phyloP scores from a whole-genome alignment of 2,329 filamentous ascomycete species.

The Colletotrichum cereale region DNA sequence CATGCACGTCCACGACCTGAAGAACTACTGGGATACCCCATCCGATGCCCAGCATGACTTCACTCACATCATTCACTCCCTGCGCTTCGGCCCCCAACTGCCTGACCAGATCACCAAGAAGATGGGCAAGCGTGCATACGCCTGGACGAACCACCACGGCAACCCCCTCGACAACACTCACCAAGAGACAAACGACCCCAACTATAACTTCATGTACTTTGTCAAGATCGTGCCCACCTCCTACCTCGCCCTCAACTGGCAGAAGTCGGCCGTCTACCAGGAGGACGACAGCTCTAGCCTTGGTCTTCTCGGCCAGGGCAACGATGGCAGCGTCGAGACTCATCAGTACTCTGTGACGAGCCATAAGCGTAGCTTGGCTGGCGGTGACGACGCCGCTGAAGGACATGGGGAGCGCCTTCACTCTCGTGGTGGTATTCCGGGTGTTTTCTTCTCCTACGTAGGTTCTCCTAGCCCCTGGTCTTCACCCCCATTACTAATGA shows the following conservation, averaged over 20 bases:
- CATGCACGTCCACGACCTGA: conserved; percentile 97
- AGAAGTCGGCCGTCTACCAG: conserved; percentile 64
- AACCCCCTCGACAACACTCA: conserved; percentile 88
- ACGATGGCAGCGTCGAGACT: conserved; percentile 89
- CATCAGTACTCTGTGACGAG: conserved; percentile 99
- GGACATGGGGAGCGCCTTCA: conserved; percentile 94
- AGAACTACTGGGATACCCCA: conserved; percentile 88
- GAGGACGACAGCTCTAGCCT: conserved; percentile 70
- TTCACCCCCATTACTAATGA: conserved; percentile 42
- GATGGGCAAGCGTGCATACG: conserved; percentile 62
- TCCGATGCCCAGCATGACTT: conserved; percentile 84
- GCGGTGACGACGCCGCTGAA: conserved; percentile 86
- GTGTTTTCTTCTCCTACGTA: conserved; percentile 98
- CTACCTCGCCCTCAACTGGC: conserved; percentile 93
- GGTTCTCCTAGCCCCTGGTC: conserved; percentile 53
- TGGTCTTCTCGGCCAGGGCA: conserved; percentile 74
- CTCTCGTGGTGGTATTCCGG: conserved; percentile 90
- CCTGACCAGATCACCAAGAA: conserved; percentile 77
- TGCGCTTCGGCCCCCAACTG: conserved; percentile 93
- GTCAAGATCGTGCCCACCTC: conserved; percentile 98
- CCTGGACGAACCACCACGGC: conserved; percentile 89
- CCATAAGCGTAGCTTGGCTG: conserved; percentile 88
- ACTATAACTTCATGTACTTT: conserved; percentile 99
- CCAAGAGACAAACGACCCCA: conserved; percentile 83
- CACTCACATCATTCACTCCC: conserved; percentile 86